These are phyloP conservation scores for Colletotrichum chlorophyti DNA, from an alignment of 2,329 filamentous ascomycete genomes.

Conservation along the genomic window DNA sequence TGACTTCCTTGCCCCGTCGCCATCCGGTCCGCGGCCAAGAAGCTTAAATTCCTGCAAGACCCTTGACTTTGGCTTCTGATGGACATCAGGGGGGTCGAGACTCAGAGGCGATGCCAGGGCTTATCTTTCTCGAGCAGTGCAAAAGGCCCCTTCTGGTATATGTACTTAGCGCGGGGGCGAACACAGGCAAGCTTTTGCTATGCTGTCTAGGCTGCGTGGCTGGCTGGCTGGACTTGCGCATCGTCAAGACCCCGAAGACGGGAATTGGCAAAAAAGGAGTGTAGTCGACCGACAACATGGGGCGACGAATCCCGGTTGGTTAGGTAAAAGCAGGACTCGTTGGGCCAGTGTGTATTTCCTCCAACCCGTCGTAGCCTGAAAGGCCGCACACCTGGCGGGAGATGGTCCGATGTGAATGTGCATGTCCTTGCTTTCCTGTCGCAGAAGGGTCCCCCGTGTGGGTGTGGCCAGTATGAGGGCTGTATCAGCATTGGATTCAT, in stretches of 20 bases:
- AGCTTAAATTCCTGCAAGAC: slow-evolving; percentile 23
- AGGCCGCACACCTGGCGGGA: slow-evolving; percentile 1
- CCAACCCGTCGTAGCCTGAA: slow-evolving; percentile 3
- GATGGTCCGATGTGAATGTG: background rate
- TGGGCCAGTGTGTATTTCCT: background rate
- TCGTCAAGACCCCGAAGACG: background rate
- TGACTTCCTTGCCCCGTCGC: background rate
- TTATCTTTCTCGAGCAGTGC: background rate
- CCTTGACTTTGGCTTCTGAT: background rate
- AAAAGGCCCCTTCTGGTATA: too few species aligned
- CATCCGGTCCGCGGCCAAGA: slow-evolving; percentile 2
- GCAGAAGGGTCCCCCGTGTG: background rate
- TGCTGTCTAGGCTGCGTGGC: slow-evolving; percentile 9
- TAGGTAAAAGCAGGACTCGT: background rate
- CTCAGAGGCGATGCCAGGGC: background rate
- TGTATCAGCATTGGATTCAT: too few species aligned
- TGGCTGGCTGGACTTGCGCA: background rate
- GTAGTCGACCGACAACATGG: background rate
- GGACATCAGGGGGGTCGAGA: background rate
- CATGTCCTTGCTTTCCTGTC: background rate
- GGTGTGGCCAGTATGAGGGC: background rate
- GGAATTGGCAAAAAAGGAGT: slow-evolving; percentile 5
- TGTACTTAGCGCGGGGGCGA: background rate
- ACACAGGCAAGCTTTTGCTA: slow-evolving; percentile 1
- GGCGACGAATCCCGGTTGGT: background rate